Evolutionary conservation across 2,329 filamentous ascomycete genomes (phyloP), one percentile per base, ranked within the genome.

Genomic region (Cryphonectria parasitica): DNA sequence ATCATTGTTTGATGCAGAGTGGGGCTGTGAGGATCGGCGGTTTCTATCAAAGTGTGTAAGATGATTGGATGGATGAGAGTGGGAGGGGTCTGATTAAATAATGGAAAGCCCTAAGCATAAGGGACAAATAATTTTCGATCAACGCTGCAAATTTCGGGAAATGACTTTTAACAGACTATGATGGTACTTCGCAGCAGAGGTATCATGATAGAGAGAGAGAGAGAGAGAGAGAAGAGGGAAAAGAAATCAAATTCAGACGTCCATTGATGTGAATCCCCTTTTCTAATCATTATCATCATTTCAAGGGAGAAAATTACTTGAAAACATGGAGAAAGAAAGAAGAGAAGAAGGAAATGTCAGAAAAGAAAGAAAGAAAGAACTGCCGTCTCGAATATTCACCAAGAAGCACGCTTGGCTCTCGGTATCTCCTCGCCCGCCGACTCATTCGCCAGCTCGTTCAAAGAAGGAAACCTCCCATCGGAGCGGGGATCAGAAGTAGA

Each of bases 341-440:
- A 10, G 3, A 39, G 10, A 39, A 39, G 10, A 13, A 39, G 13
- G 11, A 13, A 36, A 36, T 8, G 3, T 39, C 13, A 10, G 36
- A 39, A 43, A 6, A 43, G 41, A 28, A 31, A 2, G 3, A n/a
- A 31, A 28, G 28, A 11, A 2, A 60, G 6, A 7, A 5, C 7
- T 41, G 19, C 5, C 5, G 31, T 19, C 36, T 8, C 17, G 6
- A 22, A 31, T 2, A n/a, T 22, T 45, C 54, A 64, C 67, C 67
- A 69, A 6, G 39, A 19, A n/a, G 61, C 52, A 19, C 52, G 65
- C 36, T 62, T 67, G 19, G 45, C 56, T 10, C 58, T 58, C 4
- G 1, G 58, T 4, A 64, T 11, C 2, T 43, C 60, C 2, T n/a
- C 28, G 2, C 45, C 45, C 19, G 22, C 36, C 58, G 58, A 6